phyloP scores from a whole-genome alignment of 768 basidiomycete genomes.

The Phaffia tasmanica region DNA sequence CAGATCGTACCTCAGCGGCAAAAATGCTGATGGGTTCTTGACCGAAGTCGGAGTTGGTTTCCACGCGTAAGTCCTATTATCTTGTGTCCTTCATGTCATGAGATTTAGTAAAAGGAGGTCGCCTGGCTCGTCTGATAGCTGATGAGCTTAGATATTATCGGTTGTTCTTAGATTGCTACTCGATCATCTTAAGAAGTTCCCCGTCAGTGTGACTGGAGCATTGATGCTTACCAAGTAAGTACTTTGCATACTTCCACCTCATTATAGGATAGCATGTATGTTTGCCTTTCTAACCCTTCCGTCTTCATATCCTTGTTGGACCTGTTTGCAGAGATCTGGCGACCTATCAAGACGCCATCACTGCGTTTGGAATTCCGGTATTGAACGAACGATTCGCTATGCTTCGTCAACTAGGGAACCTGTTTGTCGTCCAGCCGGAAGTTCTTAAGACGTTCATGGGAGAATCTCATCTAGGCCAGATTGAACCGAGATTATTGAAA shows the following conservation, averaged over 20 bases:
- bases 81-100: too few species aligned
- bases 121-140: too few species aligned
- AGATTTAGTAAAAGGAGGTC: too few species aligned
- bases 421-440: constrained; percentile 92
- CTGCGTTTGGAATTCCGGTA: constrained; percentile 67
- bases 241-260: background rate
- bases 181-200: constrained; percentile 91
- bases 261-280: background rate
- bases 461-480: constrained; percentile 74
- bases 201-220: constrained; percentile 90
- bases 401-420: constrained; percentile 89
- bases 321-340: constrained; percentile 69
- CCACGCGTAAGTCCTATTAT: constrained; percentile 51
- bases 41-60: constrained; percentile 89
- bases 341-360: constrained; percentile 82
- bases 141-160: background rate
- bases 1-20: constrained; percentile 68
- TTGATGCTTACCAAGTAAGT: constrained; percentile 92
- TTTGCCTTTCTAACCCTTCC: background rate
- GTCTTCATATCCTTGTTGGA: background rate
- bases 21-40: constrained; percentile 83
- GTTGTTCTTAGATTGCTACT: constrained; percentile 56
- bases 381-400: constrained; percentile 95
- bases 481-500: constrained; percentile 71
- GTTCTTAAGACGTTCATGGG: constrained; percentile 91